Evolutionary conservation across 2,329 filamentous ascomycete genomes (phyloP).

Genomic region (Trichoderma brevicompactum): DNA sequence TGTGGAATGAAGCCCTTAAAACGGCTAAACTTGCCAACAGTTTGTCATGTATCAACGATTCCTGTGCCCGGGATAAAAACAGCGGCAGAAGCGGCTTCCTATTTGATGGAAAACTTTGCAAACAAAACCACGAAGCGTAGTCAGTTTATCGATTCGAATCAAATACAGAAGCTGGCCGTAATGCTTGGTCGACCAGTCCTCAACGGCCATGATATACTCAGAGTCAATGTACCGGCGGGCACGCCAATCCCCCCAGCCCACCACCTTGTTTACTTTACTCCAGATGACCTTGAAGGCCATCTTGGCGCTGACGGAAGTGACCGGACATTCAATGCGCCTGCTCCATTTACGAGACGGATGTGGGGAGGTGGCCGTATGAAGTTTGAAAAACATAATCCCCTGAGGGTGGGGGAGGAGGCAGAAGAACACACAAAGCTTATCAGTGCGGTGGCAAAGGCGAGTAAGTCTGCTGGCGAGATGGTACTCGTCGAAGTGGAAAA

Average conservation of each 20-base stretch:
- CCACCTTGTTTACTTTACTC: conserved; percentile 68
- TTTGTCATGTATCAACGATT: conserved; percentile 6
- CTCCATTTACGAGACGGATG: conserved; percentile 67
- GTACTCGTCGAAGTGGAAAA: conserved; percentile 68
- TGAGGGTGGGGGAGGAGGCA: conserved; percentile 60
- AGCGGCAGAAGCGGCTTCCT: conserved; percentile 40
- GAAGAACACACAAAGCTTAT: conserved; percentile 61
- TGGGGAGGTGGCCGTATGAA: conserved; percentile 67
- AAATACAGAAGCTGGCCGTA: conserved; percentile 64
- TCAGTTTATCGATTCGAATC: conserved; percentile 64
- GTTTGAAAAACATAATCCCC: conserved; percentile 28
- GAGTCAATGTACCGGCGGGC: conserved; percentile 37
- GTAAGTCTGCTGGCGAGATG: conserved; percentile 62
- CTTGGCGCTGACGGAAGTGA: conserved; percentile 66
- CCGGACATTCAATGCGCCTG: conserved; percentile 60
- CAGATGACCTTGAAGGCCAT: conserved; percentile 55
- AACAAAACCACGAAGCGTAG: conserved; percentile 37
- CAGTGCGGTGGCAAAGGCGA: conserved; percentile 58
- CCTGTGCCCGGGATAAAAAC: conserved; percentile 29
- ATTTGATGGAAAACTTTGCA: conserved; percentile 41
- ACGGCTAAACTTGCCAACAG: background rate
- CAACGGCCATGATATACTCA: conserved; percentile 45
- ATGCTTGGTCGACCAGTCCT: conserved; percentile 58
- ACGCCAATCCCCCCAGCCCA: conserved; percentile 62
- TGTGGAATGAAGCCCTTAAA: background rate